Evolutionary conservation across 78 protist genomes (phyloP).

Genomic region (Cavenderia fasciculata): DNA sequence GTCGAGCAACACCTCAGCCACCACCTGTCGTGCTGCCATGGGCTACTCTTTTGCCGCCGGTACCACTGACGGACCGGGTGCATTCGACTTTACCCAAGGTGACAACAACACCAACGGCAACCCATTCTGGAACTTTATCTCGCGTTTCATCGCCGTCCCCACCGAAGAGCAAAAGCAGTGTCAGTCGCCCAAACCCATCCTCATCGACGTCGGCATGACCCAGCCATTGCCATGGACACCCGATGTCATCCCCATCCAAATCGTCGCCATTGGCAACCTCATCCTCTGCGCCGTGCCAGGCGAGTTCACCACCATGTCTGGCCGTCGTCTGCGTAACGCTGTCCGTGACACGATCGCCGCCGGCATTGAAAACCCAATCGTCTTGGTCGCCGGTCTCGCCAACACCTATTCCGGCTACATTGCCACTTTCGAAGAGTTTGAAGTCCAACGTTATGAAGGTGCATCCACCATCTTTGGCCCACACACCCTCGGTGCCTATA

Average conservation of each 20-base stretch:
- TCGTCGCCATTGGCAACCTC: constrained; percentile 76
- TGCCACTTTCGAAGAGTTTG: constrained; percentile 85
- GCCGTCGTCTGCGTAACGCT: constrained; percentile 76
- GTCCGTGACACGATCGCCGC: constrained; percentile 48
- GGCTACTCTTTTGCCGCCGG: constrained; percentile 90
- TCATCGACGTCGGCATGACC: constrained; percentile 81
- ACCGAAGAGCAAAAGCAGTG: constrained; percentile 75
- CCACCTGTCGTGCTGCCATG: constrained; percentile 83
- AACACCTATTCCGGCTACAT: constrained; percentile 82
- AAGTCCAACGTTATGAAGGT: constrained; percentile 85
- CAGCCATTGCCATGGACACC: constrained; percentile 68
- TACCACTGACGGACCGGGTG: constrained; percentile 91
- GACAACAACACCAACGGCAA: constrained; percentile 68
- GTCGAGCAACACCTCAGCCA: not conserved
- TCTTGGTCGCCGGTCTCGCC: constrained; percentile 79
- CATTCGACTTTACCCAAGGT: constrained; percentile 81
- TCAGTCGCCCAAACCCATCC: constrained; percentile 87
- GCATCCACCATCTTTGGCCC: constrained; percentile 88
- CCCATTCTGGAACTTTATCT: constrained; percentile 79
- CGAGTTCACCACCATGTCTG: constrained; percentile 91
- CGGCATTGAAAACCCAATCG: constrained; percentile 34
- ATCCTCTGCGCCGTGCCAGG: constrained; percentile 84
- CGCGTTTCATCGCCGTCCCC: constrained; percentile 65
- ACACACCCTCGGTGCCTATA: constrained; percentile 74
- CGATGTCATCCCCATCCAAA: constrained; percentile 78